Conservation (phyloP, 306 rosid species). For the Carpinus fangiana region DNA sequence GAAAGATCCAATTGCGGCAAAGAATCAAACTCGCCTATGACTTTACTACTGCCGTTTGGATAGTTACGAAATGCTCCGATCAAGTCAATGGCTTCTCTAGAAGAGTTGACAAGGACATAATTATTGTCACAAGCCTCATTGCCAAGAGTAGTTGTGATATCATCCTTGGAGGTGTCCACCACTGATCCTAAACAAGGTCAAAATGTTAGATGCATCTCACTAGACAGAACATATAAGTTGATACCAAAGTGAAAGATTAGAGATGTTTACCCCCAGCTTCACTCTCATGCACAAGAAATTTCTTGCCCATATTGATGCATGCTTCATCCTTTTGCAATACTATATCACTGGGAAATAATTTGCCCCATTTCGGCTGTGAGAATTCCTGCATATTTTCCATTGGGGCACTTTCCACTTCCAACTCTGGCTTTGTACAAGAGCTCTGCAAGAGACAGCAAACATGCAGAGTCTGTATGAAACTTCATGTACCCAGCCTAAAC, state of each 20-base stretch:
- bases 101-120: slow-evolving; percentile 46
- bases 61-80: slow-evolving; percentile 53
- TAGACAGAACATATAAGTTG: slow-evolving; percentile 14
- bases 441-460: slow-evolving; percentile 71
- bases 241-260: slow-evolving; percentile 5
- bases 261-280: slow-evolving; percentile 55
- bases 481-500: slow-evolving; percentile 32
- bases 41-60: slow-evolving; percentile 43
- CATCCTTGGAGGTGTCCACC: slow-evolving; percentile 32
- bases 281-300: slow-evolving; percentile 37
- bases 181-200: slow-evolving; percentile 46
- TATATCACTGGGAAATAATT: slow-evolving; percentile 40
- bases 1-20: slow-evolving; percentile 84
- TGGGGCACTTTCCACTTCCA: slow-evolving; percentile 65
- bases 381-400: slow-evolving; percentile 47
- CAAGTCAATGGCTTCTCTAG: slow-evolving; percentile 68
- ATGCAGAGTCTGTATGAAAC: slow-evolving; percentile 36
- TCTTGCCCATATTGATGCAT: slow-evolving; percentile 35
- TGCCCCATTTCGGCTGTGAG: slow-evolving; percentile 42
- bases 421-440: slow-evolving; percentile 87
- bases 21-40: slow-evolving; percentile 48
- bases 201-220: slow-evolving; percentile 32
- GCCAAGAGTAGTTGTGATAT: slow-evolving; percentile 39
- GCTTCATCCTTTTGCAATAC: slow-evolving; percentile 49
- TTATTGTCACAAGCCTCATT: slow-evolving; percentile 62